Evolutionary conservation across 2,329 filamentous ascomycete genomes (phyloP).

Genomic region (Exophiala sp.): DNA sequence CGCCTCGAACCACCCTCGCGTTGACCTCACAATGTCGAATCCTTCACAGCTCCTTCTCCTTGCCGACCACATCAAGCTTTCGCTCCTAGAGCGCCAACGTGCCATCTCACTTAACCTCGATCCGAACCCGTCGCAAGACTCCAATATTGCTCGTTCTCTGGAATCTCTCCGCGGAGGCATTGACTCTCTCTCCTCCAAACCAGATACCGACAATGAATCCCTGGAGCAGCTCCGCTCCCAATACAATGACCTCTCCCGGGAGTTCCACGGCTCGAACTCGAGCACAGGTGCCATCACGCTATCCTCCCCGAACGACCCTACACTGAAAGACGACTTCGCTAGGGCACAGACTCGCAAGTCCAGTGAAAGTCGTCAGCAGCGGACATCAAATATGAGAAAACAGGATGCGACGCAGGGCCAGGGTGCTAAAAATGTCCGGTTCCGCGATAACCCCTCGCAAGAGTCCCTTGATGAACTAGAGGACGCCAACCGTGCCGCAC

Average conservation of each 20-base stretch:
- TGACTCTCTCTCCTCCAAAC: constrained; percentile 53
- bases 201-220: constrained; percentile 21
- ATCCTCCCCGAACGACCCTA: constrained; percentile 56
- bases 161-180: constrained; percentile 81
- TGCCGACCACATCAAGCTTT: constrained; percentile 94
- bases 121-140: constrained; percentile 68
- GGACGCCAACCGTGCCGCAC: constrained; percentile 50
- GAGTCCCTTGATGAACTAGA: constrained; percentile 41
- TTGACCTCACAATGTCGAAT: constrained; percentile 42
- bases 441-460: constrained; percentile 59
- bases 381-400: constrained; percentile 27
- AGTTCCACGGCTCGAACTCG: constrained; percentile 65
- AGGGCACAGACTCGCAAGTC: constrained; percentile 46
- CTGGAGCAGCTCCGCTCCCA: constrained; percentile 64
- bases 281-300: constrained; percentile 49
- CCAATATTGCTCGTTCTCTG: constrained; percentile 79
- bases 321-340: constrained; percentile 58
- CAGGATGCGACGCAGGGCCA: constrained; percentile 37
- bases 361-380: constrained; percentile 23
- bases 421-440: constrained; percentile 70
- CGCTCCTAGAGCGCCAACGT: constrained; percentile 82
- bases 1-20: constrained; percentile 2
- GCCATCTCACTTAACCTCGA: constrained; percentile 74
- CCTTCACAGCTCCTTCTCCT: constrained; percentile 78
- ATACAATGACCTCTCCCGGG: constrained; percentile 66